Base-by-base conservation (phyloP, 345 rosid species). In the Hibiscus tridactylites region DNA sequence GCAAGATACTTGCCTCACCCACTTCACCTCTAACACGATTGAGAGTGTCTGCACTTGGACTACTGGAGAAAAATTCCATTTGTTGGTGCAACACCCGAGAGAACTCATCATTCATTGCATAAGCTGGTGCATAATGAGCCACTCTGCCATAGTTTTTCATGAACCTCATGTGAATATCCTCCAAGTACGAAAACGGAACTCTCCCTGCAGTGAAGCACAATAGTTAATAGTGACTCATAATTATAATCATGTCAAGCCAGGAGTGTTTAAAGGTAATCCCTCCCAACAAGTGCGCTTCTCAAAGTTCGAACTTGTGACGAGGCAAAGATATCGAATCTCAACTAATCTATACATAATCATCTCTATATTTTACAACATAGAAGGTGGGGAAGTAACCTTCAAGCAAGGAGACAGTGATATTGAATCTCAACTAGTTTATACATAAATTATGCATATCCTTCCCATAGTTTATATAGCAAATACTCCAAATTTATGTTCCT, bases 41-140 rank as follows among this genome's bases (percentile, higher is more conserved):
- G 64, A 95, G 93, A 63, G 98, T 88, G 76, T 95, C 97, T 42
- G 85, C 92, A 82, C 86, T 90, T 3, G 96, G 91, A 77, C 90
- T 92, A 80, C 96, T 90, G 24, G 99, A 92, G 90, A 86, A 95
- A 65, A 95, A 92, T 79, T 89, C 99, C 98, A 95, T 95, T 81
- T 95, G 99, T 87, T 92, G 99, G 83, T 95, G 99, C 87, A 95
- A 82, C 64, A 90, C 98, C 85, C 98, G 88, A 3, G 99, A 92
- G 75, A 95, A 95, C 28, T 95, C 99, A 81, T 95, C 99, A 75
- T 92, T 95, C 99, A 95, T 90, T 0, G 97, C 93, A 75, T 95
- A 95, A 46, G 99, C 97, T 68, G 97, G 99, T 2, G 97, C 96
- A 79, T 83, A 72, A 71, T 73, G 86, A 17, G 94, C 96, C 29